Percentiles rank a stretch among this genome's conserved stretches.
Evolutionary conservation across 345 rosid species (phyloP).

Genomic region (Linum tenue): DNA sequence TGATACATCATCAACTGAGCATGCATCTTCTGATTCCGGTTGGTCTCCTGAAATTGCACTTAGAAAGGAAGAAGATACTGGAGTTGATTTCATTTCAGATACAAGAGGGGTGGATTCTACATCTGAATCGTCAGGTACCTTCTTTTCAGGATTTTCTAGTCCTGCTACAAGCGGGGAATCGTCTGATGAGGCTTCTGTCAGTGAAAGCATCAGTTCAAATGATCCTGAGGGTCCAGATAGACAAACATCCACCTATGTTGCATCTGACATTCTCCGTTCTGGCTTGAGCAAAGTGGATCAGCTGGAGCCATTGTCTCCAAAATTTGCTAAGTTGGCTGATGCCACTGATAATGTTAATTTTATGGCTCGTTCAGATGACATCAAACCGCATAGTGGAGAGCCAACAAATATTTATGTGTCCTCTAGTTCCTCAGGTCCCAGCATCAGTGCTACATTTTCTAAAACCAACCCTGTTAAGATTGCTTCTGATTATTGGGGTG

Average conservation of each 20-base stretch:
- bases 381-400: slow-evolving; percentile 19
- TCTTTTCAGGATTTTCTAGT: slow-evolving; percentile 74
- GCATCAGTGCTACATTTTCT: slow-evolving; percentile 15
- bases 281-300: slow-evolving; percentile 28
- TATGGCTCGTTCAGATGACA: slow-evolving; percentile 22
- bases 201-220: slow-evolving; percentile 55
- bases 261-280: slow-evolving; percentile 27
- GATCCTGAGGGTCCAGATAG: slow-evolving; percentile 47
- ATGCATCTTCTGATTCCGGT: slow-evolving; percentile 20
- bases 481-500: slow-evolving; percentile 56
- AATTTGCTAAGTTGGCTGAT: slow-evolving; percentile 59
- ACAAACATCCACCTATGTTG: slow-evolving; percentile 26
- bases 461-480: slow-evolving; percentile 19
- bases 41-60: slow-evolving; percentile 26
- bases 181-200: slow-evolving; percentile 61
- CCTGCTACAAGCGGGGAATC: slow-evolving; percentile 41
- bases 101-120: slow-evolving; percentile 33
- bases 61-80: slow-evolving; percentile 26
- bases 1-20: slow-evolving; percentile 24
- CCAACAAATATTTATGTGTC: slow-evolving; percentile 22
- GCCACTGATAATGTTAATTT: slow-evolving; percentile 37
- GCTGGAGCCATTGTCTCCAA: slow-evolving; percentile 48
- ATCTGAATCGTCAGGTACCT: slow-evolving; percentile 45
- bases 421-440: slow-evolving; percentile 21
- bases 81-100: slow-evolving; percentile 37